Percentiles rank a stretch among this genome's conserved stretches.
These are phyloP conservation scores for Coemansia sp. DNA, from an alignment of 192 early-diverging fungal genomes.

Conservation along the genomic window DNA sequence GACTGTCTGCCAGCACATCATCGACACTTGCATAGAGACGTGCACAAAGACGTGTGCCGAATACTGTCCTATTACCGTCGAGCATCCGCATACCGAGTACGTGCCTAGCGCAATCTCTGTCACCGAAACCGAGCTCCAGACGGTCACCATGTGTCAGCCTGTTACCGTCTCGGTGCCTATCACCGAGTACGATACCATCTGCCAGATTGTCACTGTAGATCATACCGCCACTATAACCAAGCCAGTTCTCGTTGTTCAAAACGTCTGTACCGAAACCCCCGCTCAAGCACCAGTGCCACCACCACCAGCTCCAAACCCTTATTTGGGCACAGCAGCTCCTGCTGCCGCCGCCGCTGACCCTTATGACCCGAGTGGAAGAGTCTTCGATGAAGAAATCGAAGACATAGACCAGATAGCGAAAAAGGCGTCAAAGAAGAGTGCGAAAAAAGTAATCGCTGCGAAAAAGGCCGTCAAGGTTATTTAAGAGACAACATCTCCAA, in stretches of 20 bases:
- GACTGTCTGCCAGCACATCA: constrained; percentile 38
- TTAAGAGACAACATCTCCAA: neutral
- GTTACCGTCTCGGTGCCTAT: constrained; percentile 36
- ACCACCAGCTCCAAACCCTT: constrained; percentile 9
- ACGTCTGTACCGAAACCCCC: constrained; percentile 39
- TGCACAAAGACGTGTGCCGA: constrained; percentile 40
- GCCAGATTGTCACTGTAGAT: constrained; percentile 48
- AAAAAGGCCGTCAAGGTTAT: neutral
- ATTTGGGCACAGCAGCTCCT: constrained; percentile 6
- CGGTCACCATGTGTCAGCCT: constrained; percentile 48
- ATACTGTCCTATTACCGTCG: constrained; percentile 35
- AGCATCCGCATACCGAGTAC: constrained; percentile 27
- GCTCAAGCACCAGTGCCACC: constrained; percentile 16
- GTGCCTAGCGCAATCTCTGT: constrained; percentile 29
- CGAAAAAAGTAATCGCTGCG: neutral
- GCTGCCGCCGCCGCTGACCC: neutral
- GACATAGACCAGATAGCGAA: constrained; percentile 11
- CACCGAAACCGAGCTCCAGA: constrained; percentile 30
- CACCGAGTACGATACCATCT: constrained; percentile 50
- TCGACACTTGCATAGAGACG: constrained; percentile 42
- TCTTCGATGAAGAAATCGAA: neutral
- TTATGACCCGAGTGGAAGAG: neutral
- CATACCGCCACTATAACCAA: constrained; percentile 44
- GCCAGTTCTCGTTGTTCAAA: constrained; percentile 51
- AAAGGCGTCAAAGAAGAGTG: neutral